These are phyloP conservation scores for Fusarium sp. DNA, from an alignment of 2,329 filamentous ascomycete species.

Conservation along the genomic window DNA sequence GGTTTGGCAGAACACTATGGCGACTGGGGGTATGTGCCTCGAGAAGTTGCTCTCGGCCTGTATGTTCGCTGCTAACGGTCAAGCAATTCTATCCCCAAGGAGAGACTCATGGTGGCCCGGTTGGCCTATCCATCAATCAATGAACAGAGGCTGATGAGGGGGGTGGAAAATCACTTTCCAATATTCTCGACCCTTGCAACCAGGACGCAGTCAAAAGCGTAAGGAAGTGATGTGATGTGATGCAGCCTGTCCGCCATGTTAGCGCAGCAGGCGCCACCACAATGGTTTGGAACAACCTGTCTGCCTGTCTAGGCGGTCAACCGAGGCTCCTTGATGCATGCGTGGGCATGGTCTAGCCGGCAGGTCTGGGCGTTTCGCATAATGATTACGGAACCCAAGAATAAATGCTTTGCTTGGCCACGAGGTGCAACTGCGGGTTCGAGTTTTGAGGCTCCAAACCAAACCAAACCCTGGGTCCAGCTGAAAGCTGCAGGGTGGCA, in stretches of 20 bases:
- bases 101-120: background rate
- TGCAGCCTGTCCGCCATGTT: constrained; percentile 1
- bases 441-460: background rate
- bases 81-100: background rate
- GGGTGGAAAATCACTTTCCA: background rate
- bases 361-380: constrained; percentile 3
- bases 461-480: background rate
- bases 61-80: background rate
- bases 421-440: background rate
- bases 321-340: constrained; percentile 1
- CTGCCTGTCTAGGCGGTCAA: background rate
- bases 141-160: background rate
- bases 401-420: background rate
- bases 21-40: background rate
- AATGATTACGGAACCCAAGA: background rate
- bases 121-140: background rate
- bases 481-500: constrained; percentile 17
- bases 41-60: background rate
- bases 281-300: background rate
- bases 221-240: background rate
- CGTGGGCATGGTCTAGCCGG: background rate
- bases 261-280: constrained; percentile 2
- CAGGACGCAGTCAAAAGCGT: background rate
- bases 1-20: background rate
- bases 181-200: background rate